phyloP scores from a whole-genome alignment of 768 basidiomycete genomes.

The Termitomyces sp. region DNA sequence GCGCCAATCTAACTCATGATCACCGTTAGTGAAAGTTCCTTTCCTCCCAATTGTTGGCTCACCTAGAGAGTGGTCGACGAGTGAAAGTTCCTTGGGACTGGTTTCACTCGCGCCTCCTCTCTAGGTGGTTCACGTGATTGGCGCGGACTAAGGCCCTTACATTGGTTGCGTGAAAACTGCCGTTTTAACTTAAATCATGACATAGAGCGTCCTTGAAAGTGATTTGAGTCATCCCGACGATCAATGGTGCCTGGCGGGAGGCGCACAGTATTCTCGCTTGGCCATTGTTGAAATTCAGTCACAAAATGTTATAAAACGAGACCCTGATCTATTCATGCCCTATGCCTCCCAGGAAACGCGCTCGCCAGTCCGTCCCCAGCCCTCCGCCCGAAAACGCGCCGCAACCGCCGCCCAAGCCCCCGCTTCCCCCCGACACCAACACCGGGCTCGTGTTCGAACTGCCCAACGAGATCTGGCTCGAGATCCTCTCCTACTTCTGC shows the following conservation, averaged over 20 bases:
- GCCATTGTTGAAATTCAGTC: not conserved
- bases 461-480: slow-evolving; percentile 25
- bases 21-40: too few relatives aligned
- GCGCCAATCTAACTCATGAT: too few relatives aligned
- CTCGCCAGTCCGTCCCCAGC: not conserved
- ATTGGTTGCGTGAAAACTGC: too few relatives aligned
- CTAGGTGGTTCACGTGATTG: too few relatives aligned
- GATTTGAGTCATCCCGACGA: not conserved
- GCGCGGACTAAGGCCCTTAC: too few relatives aligned
- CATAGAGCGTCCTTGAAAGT: too few relatives aligned
- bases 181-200: too few relatives aligned
- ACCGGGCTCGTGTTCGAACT: slow-evolving; percentile 16
- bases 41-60: too few relatives aligned
- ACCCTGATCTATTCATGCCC: not conserved
- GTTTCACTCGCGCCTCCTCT: too few relatives aligned
- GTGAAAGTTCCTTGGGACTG: too few relatives aligned
- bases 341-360: slow-evolving; percentile 7
- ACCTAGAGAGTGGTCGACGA: too few relatives aligned
- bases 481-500: slow-evolving; percentile 25
- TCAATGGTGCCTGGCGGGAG: not conserved
- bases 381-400: not conserved
- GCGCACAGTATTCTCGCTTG: not conserved
- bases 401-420: not conserved
- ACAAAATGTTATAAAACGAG: too few relatives aligned
- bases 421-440: not conserved